Conservation (phyloP, 306 rosid genomes). For the Vigna hirtella region DNA sequence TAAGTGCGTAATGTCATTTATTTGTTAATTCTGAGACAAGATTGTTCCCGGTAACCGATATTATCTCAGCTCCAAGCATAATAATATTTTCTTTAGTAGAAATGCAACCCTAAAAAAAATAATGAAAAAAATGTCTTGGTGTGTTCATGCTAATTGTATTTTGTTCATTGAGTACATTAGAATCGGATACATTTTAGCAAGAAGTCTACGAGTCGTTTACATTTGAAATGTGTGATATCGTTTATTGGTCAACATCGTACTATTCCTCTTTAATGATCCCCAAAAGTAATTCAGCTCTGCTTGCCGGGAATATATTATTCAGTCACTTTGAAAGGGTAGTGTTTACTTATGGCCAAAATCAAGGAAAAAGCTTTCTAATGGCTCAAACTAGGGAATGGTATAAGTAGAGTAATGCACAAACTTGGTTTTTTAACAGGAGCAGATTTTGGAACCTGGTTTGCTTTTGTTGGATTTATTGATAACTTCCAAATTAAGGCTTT, state of each 20-base stretch:
- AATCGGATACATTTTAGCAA: neutral
- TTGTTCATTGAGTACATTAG: neutral
- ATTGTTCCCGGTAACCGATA: no score
- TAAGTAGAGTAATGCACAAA: neutral
- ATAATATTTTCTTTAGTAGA: neutral
- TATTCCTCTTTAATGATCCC: neutral
- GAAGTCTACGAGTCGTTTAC: neutral
- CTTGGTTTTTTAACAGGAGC: neutral
- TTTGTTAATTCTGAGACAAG: no score
- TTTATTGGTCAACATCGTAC: neutral
- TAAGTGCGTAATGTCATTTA: no score
- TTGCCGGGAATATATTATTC: neutral
- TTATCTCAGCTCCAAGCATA: no score
- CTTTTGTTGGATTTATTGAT: neutral
- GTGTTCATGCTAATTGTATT: conserved; percentile 11
- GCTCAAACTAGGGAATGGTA: neutral
- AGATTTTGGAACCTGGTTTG: neutral
- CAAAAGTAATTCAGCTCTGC: neutral
- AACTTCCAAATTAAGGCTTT: neutral
- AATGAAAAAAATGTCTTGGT: neutral
- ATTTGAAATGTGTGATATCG: neutral
- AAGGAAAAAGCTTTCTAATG: neutral
- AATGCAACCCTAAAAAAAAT: conserved; percentile 22
- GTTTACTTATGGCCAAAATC: neutral
- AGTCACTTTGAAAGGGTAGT: neutral